Evolutionary conservation across 1,139 yeast genomes (phyloP).

Genomic region (Suhomyces bribrorum): DNA sequence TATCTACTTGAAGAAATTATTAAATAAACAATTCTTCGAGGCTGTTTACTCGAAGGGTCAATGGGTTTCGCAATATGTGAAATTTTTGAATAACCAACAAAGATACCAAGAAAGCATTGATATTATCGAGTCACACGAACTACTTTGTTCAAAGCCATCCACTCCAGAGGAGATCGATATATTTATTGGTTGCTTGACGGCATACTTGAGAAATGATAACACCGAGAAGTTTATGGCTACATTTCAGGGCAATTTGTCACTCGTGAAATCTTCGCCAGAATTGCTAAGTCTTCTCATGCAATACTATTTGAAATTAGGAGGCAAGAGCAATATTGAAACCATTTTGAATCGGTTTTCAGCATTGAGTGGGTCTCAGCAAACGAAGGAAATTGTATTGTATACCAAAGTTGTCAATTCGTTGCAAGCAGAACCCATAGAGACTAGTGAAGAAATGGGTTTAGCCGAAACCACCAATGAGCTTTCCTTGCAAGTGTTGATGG

Average conservation of each 20-base stretch:
- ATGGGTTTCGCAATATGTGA: conserved; percentile 26
- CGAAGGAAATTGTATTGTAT: conserved; percentile 22
- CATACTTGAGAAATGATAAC: conserved; percentile 18
- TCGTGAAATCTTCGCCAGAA: conserved; percentile 17
- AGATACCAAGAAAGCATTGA: conserved; percentile 12
- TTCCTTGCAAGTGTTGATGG: conserved; percentile 10
- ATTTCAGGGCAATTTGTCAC: conserved; percentile 17
- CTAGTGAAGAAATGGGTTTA: not conserved
- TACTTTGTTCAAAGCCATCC: conserved; percentile 3
- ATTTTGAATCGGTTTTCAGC: conserved; percentile 21
- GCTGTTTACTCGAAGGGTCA: conserved; percentile 12
- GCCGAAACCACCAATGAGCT: conserved; percentile 11
- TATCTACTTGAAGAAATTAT: conserved; percentile 21
- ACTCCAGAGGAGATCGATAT: conserved; percentile 12
- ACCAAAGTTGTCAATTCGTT: conserved; percentile 25
- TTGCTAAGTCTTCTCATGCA: conserved; percentile 24
- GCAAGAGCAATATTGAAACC: conserved; percentile 18
- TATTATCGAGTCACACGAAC: conserved; percentile 12
- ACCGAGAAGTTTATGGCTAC: conserved; percentile 19
- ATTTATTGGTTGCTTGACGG: conserved; percentile 16
- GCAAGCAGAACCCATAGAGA: conserved; percentile 3
- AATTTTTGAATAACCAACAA: conserved; percentile 17
- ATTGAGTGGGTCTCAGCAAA: conserved; percentile 15
- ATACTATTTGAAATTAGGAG: conserved; percentile 22
- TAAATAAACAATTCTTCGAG: conserved; percentile 16